Percentiles rank a stretch among this genome's conserved stretches.
Evolutionary conservation across 768 basidiomycete genomes (phyloP).

Genomic region (Suillus clintonianus): DNA sequence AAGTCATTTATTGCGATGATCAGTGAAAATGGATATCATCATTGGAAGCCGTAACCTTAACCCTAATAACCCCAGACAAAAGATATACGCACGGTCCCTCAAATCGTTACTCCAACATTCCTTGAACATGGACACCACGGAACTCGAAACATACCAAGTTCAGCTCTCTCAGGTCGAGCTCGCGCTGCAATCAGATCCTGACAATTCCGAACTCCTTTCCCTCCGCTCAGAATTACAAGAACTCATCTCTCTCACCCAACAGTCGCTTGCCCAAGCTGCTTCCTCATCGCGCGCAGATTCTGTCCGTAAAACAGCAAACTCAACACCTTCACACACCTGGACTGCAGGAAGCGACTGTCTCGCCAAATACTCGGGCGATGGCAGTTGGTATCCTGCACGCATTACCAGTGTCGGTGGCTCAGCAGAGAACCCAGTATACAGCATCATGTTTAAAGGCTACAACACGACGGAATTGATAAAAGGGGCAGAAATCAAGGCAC

Average conservation of each 20-base stretch:
- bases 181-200: slow-evolving; percentile 74
- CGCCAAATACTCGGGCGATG: slow-evolving; percentile 84
- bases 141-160: slow-evolving; percentile 88
- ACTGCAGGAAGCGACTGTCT: slow-evolving; percentile 83
- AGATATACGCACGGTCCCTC: background rate
- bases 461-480: slow-evolving; percentile 88
- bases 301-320: slow-evolving; percentile 53
- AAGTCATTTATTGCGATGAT: background rate
- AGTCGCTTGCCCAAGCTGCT: slow-evolving; percentile 66
- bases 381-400: slow-evolving; percentile 85
- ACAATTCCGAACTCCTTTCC: slow-evolving; percentile 69
- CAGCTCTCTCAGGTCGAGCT: slow-evolving; percentile 88
- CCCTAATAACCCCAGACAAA: background rate
- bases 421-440: slow-evolving; percentile 80
- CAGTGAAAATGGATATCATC: background rate
- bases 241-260: slow-evolving; percentile 80
- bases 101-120: background rate
- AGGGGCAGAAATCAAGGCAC: slow-evolving; percentile 65
- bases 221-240: slow-evolving; percentile 79
- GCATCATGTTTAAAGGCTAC: slow-evolving; percentile 89
- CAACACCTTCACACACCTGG: slow-evolving; percentile 60
- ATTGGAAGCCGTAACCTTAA: background rate
- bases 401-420: slow-evolving; percentile 86
- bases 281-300: slow-evolving; percentile 59
- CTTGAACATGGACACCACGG: slow-evolving; percentile 53